Evolutionary conservation across 2,329 filamentous ascomycete species (phyloP).

Genomic region (Sarocladium brachiariae): DNA sequence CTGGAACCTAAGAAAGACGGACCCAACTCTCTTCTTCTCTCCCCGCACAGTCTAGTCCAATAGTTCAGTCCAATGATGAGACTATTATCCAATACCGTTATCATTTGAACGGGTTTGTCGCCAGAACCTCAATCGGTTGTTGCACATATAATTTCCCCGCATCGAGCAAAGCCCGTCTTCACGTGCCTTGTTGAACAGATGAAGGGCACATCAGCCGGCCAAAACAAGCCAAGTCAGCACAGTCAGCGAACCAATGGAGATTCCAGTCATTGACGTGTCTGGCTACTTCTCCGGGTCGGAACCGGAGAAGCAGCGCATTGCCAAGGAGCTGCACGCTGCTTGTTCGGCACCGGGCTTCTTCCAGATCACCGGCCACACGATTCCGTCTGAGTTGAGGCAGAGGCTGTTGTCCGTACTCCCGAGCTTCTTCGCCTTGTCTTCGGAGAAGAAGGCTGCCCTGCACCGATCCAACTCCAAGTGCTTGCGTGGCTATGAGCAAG

Average conservation of each 20-base stretch:
- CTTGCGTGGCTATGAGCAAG: not conserved
- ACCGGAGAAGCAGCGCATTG: not conserved
- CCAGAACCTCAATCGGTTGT: too few relatives aligned
- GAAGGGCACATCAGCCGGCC: too few relatives aligned
- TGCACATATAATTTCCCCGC: not conserved
- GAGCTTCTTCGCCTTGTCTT: not conserved
- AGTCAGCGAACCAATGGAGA: not conserved
- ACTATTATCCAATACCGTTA: not conserved
- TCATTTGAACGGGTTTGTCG: too few relatives aligned
- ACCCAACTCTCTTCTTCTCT: too few relatives aligned
- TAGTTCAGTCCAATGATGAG: too few relatives aligned
- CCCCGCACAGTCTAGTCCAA: too few relatives aligned
- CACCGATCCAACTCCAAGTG: not conserved
- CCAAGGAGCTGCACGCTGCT: not conserved
- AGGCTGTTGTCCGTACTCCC: not conserved
- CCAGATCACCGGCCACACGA: conserved; percentile 4
- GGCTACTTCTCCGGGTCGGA: not conserved
- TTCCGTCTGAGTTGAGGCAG: not conserved
- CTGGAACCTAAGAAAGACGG: too few relatives aligned
- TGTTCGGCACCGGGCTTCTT: conserved; percentile 3
- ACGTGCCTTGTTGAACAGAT: too few relatives aligned
- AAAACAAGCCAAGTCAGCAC: not conserved
- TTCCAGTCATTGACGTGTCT: conserved; percentile 8
- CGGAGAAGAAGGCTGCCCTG: not conserved
- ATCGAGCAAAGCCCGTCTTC: too few relatives aligned